Conservation (phyloP, 129 eudicot species). For the Gnaphalium uliginosum region DNA sequence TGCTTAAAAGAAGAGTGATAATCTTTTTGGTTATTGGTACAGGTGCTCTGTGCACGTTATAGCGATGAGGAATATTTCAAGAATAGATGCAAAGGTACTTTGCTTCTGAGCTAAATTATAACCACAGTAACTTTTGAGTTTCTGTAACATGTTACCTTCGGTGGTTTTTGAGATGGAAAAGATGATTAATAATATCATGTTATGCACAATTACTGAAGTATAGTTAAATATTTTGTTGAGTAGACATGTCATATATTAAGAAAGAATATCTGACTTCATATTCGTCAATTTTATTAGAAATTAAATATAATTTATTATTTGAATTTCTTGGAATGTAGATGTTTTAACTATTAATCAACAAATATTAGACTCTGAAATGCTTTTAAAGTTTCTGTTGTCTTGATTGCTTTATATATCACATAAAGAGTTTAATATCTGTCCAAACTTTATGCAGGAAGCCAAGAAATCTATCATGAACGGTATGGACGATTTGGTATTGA, state of each 20-base stretch:
- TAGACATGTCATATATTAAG: neutral
- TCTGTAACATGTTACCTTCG: neutral
- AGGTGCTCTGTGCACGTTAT: slow-evolving; percentile 93
- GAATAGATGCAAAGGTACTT: slow-evolving; percentile 80
- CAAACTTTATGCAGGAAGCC: slow-evolving; percentile 48
- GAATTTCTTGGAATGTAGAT: neutral
- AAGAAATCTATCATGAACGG: slow-evolving; percentile 66
- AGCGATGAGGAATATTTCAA: slow-evolving; percentile 83
- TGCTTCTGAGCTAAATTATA: neutral
- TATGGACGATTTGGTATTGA: slow-evolving; percentile 71
- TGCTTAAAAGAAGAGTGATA: slow-evolving; percentile 4
- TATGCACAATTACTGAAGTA: slow-evolving; percentile 14
- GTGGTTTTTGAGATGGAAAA: neutral
- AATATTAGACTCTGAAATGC: neutral
- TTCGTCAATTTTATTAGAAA: neutral
- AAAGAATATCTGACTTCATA: neutral
- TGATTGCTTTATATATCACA: neutral
- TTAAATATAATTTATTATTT: neutral
- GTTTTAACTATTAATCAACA: neutral
- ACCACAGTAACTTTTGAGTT: slow-evolving; percentile 16
- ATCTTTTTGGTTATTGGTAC: slow-evolving; percentile 29
- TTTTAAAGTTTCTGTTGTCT: neutral
- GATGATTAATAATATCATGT: neutral
- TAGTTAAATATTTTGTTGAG: neutral
- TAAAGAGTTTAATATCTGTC: neutral